These are phyloP conservation scores for Tylopilus subfusipes DNA, from an alignment of 768 basidiomycete species.

Conservation along the genomic window DNA sequence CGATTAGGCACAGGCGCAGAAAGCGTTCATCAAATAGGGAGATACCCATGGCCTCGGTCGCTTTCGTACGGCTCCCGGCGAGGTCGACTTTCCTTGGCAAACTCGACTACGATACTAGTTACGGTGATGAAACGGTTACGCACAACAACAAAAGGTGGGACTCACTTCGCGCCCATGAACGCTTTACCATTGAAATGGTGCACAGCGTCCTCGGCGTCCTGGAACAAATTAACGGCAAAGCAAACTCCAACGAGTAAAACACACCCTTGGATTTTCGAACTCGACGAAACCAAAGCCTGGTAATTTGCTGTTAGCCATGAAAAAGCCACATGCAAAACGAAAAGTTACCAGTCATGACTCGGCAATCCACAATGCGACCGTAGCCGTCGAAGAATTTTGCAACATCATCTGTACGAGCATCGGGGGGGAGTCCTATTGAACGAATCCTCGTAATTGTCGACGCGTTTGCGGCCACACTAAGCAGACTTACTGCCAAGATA, in stretches of 20 bases:
- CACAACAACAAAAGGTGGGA: background rate
- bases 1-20: conserved; percentile 14
- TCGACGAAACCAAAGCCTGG: conserved; percentile 95
- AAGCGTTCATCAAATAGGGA: background rate
- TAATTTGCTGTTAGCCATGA: conserved; percentile 16
- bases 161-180: conserved; percentile 79
- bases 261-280: conserved; percentile 80
- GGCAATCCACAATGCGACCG: conserved; percentile 84
- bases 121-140: background rate
- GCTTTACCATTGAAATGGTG: conserved; percentile 81
- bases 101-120: conserved; percentile 88
- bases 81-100: conserved; percentile 88
- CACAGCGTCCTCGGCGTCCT: conserved; percentile 96
- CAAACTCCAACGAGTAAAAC: background rate
- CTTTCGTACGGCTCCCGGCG: conserved; percentile 73
- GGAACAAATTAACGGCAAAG: conserved; percentile 14
- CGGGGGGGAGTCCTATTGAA: conserved; percentile 68
- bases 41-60: conserved; percentile 55
- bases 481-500: conserved; percentile 73
- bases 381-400: conserved; percentile 88
- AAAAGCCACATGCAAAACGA: background rate
- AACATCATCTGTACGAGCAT: conserved; percentile 81
- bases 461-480: conserved; percentile 3
- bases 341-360: conserved; percentile 86
- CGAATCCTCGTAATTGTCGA: background rate